These are phyloP conservation scores for Juncus effusus DNA, from an alignment of 176 grass and related monocot species.

Conservation along the genomic window DNA sequence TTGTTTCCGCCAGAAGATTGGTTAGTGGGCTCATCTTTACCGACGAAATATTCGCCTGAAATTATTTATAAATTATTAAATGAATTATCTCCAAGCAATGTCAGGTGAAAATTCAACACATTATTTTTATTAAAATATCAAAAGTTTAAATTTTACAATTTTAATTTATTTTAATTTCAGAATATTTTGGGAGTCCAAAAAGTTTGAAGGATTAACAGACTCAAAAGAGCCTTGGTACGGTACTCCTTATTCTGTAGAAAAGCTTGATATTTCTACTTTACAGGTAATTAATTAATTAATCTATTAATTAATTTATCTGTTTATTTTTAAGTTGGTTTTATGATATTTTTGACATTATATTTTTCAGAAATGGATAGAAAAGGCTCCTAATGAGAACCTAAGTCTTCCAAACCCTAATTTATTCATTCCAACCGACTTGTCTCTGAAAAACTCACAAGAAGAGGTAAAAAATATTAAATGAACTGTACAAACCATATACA, in stretches of 20 bases:
- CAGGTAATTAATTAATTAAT: constrained; percentile 58
- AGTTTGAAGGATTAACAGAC: constrained; percentile 62
- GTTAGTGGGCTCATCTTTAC: constrained; percentile 61
- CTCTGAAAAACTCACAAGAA: constrained; percentile 61
- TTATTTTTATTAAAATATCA: neutral
- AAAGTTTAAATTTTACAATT: constrained; percentile 4
- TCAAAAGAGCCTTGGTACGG: constrained; percentile 88
- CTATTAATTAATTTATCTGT: too few relatives aligned
- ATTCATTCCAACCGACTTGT: constrained; percentile 78
- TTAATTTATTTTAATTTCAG: constrained; percentile 31
- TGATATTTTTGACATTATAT: neutral
- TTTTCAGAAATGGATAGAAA: constrained; percentile 74
- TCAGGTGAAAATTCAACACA: constrained; percentile 55
- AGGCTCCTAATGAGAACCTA: constrained; percentile 63
- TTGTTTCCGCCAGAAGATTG: constrained; percentile 92
- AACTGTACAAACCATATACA: too few relatives aligned
- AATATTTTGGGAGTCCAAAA: constrained; percentile 92
- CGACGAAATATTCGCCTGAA: constrained; percentile 72
- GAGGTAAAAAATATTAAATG: constrained; percentile 41
- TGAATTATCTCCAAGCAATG: constrained; percentile 76
- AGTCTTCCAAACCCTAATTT: constrained; percentile 84
- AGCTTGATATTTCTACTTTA: constrained; percentile 41
- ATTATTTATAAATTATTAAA: constrained; percentile 65
- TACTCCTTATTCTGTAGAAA: constrained; percentile 71
- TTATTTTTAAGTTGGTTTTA: neutral